Conservation (phyloP, 2,329 filamentous ascomycete genomes). For the Chaetomium sp. region DNA sequence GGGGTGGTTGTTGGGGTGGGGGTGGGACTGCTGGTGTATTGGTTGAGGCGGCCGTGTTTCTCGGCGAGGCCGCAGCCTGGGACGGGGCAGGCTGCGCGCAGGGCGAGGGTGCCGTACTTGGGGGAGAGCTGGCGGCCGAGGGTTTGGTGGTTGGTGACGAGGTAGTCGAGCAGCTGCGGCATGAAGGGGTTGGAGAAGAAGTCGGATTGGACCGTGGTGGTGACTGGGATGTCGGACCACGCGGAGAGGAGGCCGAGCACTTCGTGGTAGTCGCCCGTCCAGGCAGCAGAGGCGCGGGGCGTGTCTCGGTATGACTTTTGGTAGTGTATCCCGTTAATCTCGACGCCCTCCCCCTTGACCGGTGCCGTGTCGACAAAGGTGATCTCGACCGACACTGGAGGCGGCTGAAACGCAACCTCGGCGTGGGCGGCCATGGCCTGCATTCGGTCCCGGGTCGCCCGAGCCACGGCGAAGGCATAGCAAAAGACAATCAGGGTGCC, state of each 20-base stretch:
- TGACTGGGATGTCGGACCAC: slow-evolving; percentile 18
- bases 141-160: neutral
- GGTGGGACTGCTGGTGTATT: neutral
- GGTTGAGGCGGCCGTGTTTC: slow-evolving; percentile 17
- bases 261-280: slow-evolving; percentile 20
- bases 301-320: slow-evolving; percentile 18
- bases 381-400: slow-evolving; percentile 16
- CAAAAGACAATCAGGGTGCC: slow-evolving; percentile 20
- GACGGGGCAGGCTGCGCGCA: slow-evolving; percentile 19
- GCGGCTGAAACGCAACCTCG: neutral
- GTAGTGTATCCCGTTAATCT: slow-evolving; percentile 18
- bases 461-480: slow-evolving; percentile 21
- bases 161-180: slow-evolving; percentile 4
- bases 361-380: slow-evolving; percentile 23
- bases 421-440: neutral
- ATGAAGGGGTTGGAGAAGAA: slow-evolving; percentile 19
- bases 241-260: slow-evolving; percentile 11
- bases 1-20: neutral
- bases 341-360: slow-evolving; percentile 4
- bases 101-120: slow-evolving; percentile 10
- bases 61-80: slow-evolving; percentile 15
- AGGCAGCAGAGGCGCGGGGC: neutral
- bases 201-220: slow-evolving; percentile 9
- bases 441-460: slow-evolving; percentile 15
- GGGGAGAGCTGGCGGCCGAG: slow-evolving; percentile 23